These are phyloP conservation scores for Syzygium jambos DNA, from an alignment of 345 rosid species.

Conservation along the genomic window DNA sequence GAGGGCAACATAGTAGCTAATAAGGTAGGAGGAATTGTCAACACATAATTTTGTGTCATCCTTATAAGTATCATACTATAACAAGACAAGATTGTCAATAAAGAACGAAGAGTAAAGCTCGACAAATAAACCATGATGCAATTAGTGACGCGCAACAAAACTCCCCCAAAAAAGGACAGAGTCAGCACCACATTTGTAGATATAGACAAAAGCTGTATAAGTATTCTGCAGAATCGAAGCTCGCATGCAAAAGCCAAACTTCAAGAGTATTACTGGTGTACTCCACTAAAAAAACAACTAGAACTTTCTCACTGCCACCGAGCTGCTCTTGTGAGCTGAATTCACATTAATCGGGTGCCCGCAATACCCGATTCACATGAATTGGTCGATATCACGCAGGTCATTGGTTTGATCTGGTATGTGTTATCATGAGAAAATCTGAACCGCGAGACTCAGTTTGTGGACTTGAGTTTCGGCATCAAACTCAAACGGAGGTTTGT, in stretches of 20 bases:
- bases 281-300: slow-evolving; percentile 3
- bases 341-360: accelerated
- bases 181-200: neutral
- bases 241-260: neutral
- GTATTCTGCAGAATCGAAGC: neutral
- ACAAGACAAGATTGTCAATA: neutral
- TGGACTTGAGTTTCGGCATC: neutral
- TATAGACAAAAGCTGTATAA: neutral
- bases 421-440: neutral
- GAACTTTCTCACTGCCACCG: slow-evolving; percentile 16
- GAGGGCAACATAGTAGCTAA: neutral
- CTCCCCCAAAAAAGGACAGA: neutral
- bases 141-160: neutral
- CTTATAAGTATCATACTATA: neutral
- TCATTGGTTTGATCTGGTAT: neutral
- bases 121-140: neutral
- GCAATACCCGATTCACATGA: neutral
- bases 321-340: neutral
- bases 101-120: neutral
- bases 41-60: neutral
- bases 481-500: neutral
- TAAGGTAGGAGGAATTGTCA: neutral
- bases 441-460: neutral
- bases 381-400: neutral
- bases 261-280: neutral